Evolutionary conservation across 305 asterid species (phyloP), one percentile per base, ranked within the genome.

Genomic region (Rubia peregrina): DNA sequence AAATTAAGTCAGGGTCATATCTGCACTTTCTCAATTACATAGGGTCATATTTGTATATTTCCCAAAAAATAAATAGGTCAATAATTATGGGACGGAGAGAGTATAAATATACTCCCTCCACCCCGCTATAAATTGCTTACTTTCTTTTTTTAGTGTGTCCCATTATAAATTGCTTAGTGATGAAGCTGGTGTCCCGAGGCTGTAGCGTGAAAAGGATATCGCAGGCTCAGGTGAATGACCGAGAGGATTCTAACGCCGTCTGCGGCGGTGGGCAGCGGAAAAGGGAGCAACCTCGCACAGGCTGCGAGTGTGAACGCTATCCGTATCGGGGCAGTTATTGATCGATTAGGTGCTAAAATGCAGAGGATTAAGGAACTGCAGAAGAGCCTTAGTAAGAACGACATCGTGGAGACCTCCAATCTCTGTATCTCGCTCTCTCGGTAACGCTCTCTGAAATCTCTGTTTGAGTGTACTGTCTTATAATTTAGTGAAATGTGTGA

Each of bases 381-480:
- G 22, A 11, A 38, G 67, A 61, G 21, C 67, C 61, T 59, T 67
- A 65, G 71, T 19, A 60, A 64, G 30, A 61, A 30, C 72, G 82
- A 82, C 67, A 7, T 46, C n/a, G 59, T 12, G 13, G 84, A 87
- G 76, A 81, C 82, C 74, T 69, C 57, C 40, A 80, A 84, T 55
- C 90, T 87, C 66, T 89, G 96, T 75, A 84, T 87, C 71, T 89
- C 96, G 13, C 90, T 89, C 26, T 75, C 96, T 48, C 83, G 96
- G 96, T 74, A 38, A 21, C 1, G 67, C 65, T 26, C 51, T 62
- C 16, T 40, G 0, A 24, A 51, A 6, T n/a, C 13, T 33, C 38
- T 33, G 38, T 33, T 33, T 30, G 33, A 30, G 33, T 30, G 33
- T 30, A 30, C 33, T 30, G 33, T 30, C 33, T 30, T 30, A 30